These are phyloP conservation scores for Tubosaeta sp. DNA, from an alignment of 768 basidiomycete genomes.

Conservation along the genomic window DNA sequence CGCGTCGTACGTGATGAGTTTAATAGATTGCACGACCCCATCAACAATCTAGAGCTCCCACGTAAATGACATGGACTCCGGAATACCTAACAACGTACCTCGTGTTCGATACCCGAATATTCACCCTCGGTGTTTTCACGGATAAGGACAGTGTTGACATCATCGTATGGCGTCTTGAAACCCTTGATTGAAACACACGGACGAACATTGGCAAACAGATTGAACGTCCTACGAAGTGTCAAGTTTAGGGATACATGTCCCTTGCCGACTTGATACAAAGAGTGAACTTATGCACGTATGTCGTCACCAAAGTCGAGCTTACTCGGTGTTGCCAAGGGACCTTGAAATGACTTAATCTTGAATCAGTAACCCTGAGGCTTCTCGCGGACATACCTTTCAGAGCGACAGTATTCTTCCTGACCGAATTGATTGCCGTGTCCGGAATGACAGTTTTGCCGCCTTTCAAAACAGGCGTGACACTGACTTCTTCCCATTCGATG, in stretches of 20 bases:
- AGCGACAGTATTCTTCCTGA: constrained; percentile 97
- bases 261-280: constrained; percentile 75
- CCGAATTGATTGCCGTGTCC: constrained; percentile 81
- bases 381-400: constrained; percentile 69
- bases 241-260: constrained; percentile 98
- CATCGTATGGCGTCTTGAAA: constrained; percentile 97
- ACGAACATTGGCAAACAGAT: constrained; percentile 97
- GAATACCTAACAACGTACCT: constrained; percentile 46
- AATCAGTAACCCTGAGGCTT: not conserved
- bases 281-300: constrained; percentile 11
- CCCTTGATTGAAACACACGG: constrained; percentile 95
- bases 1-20: constrained; percentile 98
- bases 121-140: constrained; percentile 99
- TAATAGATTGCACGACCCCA: constrained; percentile 99
- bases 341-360: constrained; percentile 35
- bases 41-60: constrained; percentile 68
- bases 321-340: constrained; percentile 97
- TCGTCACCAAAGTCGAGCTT: constrained; percentile 30
- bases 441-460: constrained; percentile 97
- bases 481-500: constrained; percentile 99
- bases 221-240: constrained; percentile 95
- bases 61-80: constrained; percentile 11
- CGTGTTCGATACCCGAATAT: constrained; percentile 99
- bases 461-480: constrained; percentile 89
- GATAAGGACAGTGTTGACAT: constrained; percentile 96